These are phyloP conservation scores for Pyrenophora teres DNA, from an alignment of 2,329 filamentous ascomycete genomes.

Conservation along the genomic window DNA sequence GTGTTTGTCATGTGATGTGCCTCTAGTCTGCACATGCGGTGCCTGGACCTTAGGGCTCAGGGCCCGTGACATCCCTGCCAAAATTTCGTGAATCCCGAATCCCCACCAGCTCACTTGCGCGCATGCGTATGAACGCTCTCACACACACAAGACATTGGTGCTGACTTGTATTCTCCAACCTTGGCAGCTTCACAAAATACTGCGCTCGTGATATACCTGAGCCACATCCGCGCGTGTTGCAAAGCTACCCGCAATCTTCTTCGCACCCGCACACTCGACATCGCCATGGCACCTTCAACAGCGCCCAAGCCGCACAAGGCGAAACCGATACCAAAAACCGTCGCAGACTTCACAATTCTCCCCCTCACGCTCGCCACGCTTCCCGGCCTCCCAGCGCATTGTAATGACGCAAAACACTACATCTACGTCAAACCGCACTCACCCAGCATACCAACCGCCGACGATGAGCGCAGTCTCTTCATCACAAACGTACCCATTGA, in stretches of 20 bases:
- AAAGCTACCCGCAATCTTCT: background rate
- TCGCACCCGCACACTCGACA: background rate
- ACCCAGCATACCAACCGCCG: conserved; percentile 67
- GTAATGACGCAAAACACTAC: conserved; percentile 68
- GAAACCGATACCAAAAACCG: conserved; percentile 32
- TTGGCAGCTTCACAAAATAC: background rate
- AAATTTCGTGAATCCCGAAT: conserved; percentile 37
- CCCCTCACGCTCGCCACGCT: conserved; percentile 62
- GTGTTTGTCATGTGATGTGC: no score
- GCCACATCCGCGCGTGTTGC: background rate
- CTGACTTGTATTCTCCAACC: background rate
- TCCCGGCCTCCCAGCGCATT: conserved; percentile 55
- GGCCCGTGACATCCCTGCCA: conserved; percentile 38
- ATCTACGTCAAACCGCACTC: conserved; percentile 84
- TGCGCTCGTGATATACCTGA: background rate
- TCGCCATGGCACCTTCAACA: conserved; percentile 26
- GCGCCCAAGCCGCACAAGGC: conserved; percentile 20
- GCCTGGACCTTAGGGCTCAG: background rate
- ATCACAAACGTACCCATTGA: conserved; percentile 88
- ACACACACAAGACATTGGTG: background rate
- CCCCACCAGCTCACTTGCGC: conserved; percentile 9
- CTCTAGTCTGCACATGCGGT: no score
- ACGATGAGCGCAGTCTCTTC: conserved; percentile 79
- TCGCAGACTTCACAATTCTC: conserved; percentile 70
- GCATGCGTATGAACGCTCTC: background rate